phyloP scores from a whole-genome alignment of 306 rosid genomes.

The Citrullus mucosospermus region DNA sequence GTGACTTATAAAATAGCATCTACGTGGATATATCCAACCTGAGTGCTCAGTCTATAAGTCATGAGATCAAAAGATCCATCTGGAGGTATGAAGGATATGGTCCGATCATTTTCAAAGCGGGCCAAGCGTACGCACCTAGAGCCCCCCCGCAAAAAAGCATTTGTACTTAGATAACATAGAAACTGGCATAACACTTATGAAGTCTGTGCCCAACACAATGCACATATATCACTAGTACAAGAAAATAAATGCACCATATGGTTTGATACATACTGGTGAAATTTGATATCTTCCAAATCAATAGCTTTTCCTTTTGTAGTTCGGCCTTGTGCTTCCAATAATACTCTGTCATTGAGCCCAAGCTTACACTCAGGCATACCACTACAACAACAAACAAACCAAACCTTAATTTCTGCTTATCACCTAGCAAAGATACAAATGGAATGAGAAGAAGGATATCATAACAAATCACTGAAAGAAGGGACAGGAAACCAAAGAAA shows the following conservation, averaged over 20 bases:
- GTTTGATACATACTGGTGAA: slow-evolving; percentile 79
- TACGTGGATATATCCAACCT: slow-evolving; percentile 34
- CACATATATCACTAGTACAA: background rate
- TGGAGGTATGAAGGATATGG: slow-evolving; percentile 94
- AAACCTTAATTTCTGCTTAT: background rate
- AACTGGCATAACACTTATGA: background rate
- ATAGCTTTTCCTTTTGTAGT: slow-evolving; percentile 90
- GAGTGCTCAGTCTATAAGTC: slow-evolving; percentile 94
- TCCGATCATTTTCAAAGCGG: slow-evolving; percentile 97
- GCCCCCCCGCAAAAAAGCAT: slow-evolving; percentile 6
- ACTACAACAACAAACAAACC: slow-evolving; percentile 36
- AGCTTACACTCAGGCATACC: slow-evolving; percentile 99
- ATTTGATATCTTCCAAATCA: slow-evolving; percentile 98
- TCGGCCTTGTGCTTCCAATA: slow-evolving; percentile 96
- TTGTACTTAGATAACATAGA: background rate
- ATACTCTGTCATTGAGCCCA: slow-evolving; percentile 84
- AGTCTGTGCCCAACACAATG: background rate
- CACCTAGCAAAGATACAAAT: background rate
- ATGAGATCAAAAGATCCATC: slow-evolving; percentile 98
- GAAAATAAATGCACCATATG: slow-evolving; percentile 15
- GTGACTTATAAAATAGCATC: background rate
- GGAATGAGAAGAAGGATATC: background rate
- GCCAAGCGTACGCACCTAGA: slow-evolving; percentile 98
- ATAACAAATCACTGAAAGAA: background rate
- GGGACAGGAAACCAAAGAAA: background rate